phyloP scores from a whole-genome alignment of 129 eudicot genomes.

The Mikania micrantha region DNA sequence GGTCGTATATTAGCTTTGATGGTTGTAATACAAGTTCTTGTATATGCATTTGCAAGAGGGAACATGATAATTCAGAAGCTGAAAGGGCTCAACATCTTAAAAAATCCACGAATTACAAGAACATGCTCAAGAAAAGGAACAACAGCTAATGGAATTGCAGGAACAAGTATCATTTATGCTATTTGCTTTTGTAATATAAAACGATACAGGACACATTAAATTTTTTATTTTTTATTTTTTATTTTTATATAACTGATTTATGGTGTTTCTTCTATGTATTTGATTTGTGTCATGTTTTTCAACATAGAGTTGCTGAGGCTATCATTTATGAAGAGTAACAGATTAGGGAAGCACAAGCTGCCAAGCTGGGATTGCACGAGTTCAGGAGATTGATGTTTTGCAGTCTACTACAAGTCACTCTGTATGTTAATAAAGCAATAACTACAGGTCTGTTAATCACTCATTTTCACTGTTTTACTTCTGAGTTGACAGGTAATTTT shows the following conservation, averaged over 20 bases:
- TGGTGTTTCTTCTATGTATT: background rate
- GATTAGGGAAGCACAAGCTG: too few relatives aligned
- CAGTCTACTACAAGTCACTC: constrained; percentile 55
- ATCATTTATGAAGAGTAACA: constrained; percentile 61
- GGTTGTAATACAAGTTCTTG: background rate
- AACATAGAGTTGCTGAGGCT: constrained; percentile 83
- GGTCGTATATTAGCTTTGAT: background rate
- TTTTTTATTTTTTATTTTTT: too few relatives aligned
- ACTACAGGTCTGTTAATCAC: background rate
- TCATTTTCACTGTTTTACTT: background rate
- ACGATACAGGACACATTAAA: background rate
- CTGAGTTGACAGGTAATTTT: background rate
- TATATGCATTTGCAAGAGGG: too few relatives aligned
- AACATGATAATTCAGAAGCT: too few relatives aligned
- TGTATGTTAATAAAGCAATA: constrained; percentile 30
- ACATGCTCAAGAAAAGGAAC: constrained; percentile 73
- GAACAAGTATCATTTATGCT: constrained; percentile 54
- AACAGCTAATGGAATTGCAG: constrained; percentile 62
- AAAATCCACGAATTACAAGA: constrained; percentile 83
- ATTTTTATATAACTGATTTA: background rate
- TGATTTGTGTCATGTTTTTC: constrained; percentile 20
- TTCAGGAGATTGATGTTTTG: constrained; percentile 80
- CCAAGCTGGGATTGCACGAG: constrained; percentile 86
- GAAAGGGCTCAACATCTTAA: too few relatives aligned
- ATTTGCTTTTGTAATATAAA: background rate